Evolutionary conservation across 2,329 filamentous ascomycete species (phyloP).

Genomic region (Orbilia brochopaga): DNA sequence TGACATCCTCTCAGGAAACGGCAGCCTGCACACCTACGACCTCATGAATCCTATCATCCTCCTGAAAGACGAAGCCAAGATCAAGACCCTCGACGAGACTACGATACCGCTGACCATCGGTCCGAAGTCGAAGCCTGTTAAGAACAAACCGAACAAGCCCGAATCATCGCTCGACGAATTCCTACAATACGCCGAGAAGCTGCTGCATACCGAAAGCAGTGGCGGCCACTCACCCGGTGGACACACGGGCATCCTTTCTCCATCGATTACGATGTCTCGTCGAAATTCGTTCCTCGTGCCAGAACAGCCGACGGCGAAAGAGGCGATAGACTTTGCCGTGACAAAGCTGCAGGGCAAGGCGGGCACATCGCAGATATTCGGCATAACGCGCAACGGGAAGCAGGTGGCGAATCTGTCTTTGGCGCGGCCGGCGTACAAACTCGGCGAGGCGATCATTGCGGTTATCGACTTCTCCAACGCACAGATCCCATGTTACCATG

Average conservation of each 20-base stretch:
- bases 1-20: slow-evolving; percentile 42
- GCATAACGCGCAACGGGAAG: slow-evolving; percentile 89
- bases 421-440: slow-evolving; percentile 81
- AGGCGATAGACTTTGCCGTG: slow-evolving; percentile 89
- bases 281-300: slow-evolving; percentile 62
- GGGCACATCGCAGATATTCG: slow-evolving; percentile 64
- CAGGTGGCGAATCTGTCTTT: slow-evolving; percentile 90
- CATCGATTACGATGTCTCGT: slow-evolving; percentile 68
- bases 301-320: slow-evolving; percentile 72
- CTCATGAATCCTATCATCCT: slow-evolving; percentile 93
- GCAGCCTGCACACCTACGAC: slow-evolving; percentile 69
- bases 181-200: slow-evolving; percentile 75
- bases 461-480: slow-evolving; percentile 81
- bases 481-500: slow-evolving; percentile 81
- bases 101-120: slow-evolving; percentile 30
- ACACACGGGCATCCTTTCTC: slow-evolving; percentile 70
- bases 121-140: slow-evolving; percentile 25
- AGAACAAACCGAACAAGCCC: slow-evolving; percentile 48
- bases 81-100: slow-evolving; percentile 63
- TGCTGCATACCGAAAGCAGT: slow-evolving; percentile 68
- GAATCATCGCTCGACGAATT: slow-evolving; percentile 67
- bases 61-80: slow-evolving; percentile 78
- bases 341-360: slow-evolving; percentile 70
- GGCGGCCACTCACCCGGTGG: slow-evolving; percentile 58
- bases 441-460: slow-evolving; percentile 85